Base-by-base conservation (phyloP, 441 rosid species). In the Lepidium campestre region DNA sequence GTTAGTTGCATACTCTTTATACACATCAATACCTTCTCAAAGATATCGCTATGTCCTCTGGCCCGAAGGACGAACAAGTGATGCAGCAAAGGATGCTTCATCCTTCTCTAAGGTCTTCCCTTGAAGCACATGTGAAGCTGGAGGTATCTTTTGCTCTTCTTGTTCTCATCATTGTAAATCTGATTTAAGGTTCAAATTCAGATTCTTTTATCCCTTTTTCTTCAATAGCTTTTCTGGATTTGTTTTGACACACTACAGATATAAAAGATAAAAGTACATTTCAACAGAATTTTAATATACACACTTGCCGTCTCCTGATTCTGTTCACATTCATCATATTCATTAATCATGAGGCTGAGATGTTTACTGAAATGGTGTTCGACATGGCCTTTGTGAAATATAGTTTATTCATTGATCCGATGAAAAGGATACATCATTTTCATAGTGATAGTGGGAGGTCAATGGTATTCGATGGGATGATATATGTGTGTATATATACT, bases 201-300 rank as follows among this genome's bases (percentile, higher is more conserved):
- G 73, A 74, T 68, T 67, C 68, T 73, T 73, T 73, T 49, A 20
- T 67, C n/a, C 31, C 47, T 50, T 72, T 72, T 50, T 72, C 47
- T 57, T 40, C 71, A 48, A 72, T 57, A 65, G 48, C 27, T 17
- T 60, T 67, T 61, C 48, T 54, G 25, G 48, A 54, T 67, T 54
- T 68, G 59, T 67, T 73, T 67, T 61, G 58, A 67, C 69, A 60
- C 19, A 61, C 32, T 47, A 67, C 70, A 74, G 60, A 68, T 61
- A 74, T 39, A 47, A 54, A 61, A 34, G 72, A 53, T 36, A 49
- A 66, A 57, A 50, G 72, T 61, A 73, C 37, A 45, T 52, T 53
- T 67, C 50, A 53, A 60, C 12, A 54, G 64, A 44, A 25, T 50
- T 50, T 52, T 34, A 2, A 25, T 52, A 59, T 44, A 14, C 62